A percentile compares a stretch with the other conserved stretches of the same genome.
These are phyloP conservation scores for Haplographium delicatum DNA, from an alignment of 495 filamentous ascomycete species.

Conservation along the genomic window DNA sequence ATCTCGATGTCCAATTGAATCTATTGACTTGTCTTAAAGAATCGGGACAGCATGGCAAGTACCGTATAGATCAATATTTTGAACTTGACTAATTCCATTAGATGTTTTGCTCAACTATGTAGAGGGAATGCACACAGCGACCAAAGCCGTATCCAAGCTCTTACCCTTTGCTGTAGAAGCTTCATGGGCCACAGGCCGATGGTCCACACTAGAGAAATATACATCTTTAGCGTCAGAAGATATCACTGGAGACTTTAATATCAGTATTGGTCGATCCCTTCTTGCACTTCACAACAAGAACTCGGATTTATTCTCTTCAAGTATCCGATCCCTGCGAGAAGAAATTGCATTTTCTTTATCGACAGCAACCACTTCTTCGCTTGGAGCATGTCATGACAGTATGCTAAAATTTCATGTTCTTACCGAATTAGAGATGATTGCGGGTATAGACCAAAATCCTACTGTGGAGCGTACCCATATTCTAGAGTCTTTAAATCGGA, in stretches of 20 bases:
- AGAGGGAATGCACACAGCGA: slow-evolving; percentile 62
- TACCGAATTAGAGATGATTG: slow-evolving; percentile 79
- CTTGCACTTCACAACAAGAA: slow-evolving; percentile 55
- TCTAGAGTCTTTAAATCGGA: slow-evolving; percentile 58
- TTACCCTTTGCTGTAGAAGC: slow-evolving; percentile 84
- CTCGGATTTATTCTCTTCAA: slow-evolving; percentile 47
- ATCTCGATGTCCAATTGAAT: slow-evolving; percentile 72
- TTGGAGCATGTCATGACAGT: slow-evolving; percentile 74
- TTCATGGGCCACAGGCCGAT: slow-evolving; percentile 80
- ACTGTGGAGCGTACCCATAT: slow-evolving; percentile 37
- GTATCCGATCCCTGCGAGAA: slow-evolving; percentile 60
- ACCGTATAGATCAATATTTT: not conserved
- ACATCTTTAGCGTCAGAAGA: slow-evolving; percentile 47
- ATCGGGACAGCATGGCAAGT: slow-evolving; percentile 70
- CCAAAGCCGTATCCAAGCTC: slow-evolving; percentile 48
- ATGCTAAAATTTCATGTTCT: slow-evolving; percentile 83
- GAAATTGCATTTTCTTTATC: slow-evolving; percentile 69
- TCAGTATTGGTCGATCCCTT: slow-evolving; percentile 70
- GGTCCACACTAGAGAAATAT: slow-evolving; percentile 69
- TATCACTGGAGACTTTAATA: slow-evolving; percentile 70
- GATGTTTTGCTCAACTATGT: slow-evolving; percentile 78
- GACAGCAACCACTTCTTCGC: slow-evolving; percentile 64
- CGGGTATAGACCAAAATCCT: slow-evolving; percentile 33
- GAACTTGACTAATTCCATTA: slow-evolving; percentile 31
- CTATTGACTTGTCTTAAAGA: slow-evolving; percentile 86